Evolutionary conservation across 345 rosid genomes (phyloP), one percentile per base, ranked within the genome.

Genomic region (Acer negundo): DNA sequence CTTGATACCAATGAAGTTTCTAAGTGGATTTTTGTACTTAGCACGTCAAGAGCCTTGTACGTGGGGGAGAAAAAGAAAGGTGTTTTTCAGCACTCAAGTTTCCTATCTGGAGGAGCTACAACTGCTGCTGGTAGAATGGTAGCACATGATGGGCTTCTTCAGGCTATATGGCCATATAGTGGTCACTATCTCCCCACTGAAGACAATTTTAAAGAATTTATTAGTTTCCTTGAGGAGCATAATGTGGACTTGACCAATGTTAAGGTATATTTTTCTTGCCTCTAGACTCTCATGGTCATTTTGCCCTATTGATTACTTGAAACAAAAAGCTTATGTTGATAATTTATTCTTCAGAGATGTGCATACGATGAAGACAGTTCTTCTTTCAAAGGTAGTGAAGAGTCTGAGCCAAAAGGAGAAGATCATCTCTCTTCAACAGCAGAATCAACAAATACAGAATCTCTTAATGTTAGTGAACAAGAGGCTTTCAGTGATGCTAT

Each of bases 141-240:
- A 0, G 91, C 87, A 20, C 88, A 67, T 23, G 69, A 83, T n/a
- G 94, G 92, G 8, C 81, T 89, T 56, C 92, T 89, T 63, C 70
- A 88, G 94, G 92, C 91, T 76, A 76, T 87, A 66, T 90, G 91
- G 94, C 86, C 94, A 51, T 89, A 90, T 78, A 90, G 94, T 75
- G 94, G 94, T 64, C 94, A 90, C 74, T 90, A 90, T 73, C 90
- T 82, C 67, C 92, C 92, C 72, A 80, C 92, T 9, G 89, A 89
- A 82, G 94, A 90, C 77, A 89, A 87, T 78, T 90, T 90, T 77
- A 84, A 40, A 73, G 91, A 85, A 7, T 83, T 90, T 75, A 79
- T 90, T 62, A 73, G 51, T 80, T 90, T 90, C 78, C 84, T 90
- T 2, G 86, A 84, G 84, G 91, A 90, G 76, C 80, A 89, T 66